Base-by-base conservation (phyloP, 1,139 yeast species). In the Geotrichum armillariae region DNA sequence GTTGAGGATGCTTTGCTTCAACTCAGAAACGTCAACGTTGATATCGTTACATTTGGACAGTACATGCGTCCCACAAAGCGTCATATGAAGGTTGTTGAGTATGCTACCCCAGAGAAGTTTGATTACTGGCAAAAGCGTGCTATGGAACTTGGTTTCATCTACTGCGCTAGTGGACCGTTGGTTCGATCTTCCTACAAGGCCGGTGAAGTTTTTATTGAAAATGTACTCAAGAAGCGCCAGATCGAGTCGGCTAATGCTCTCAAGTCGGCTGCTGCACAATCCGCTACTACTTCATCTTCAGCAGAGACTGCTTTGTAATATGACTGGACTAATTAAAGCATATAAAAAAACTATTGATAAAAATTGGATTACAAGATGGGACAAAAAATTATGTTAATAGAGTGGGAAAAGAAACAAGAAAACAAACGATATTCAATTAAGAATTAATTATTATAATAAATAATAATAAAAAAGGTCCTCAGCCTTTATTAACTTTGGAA, bases 31-130 rank as follows among this genome's bases (percentile, higher is more conserved):
- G 79, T 85, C 47, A 73, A 77, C 7, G 94, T 96, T 66, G 99
- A 94, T 63, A 96, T 94, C 49, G 96, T 94, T 21, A 94, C 99
- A 0, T 93, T 94, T 70, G 99, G 99, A 37, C 99, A 94, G 71
- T 94, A 94, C 69, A 94, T 94, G 99, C 80, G 98, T 65, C 99
- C 99, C 40, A 94, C 99, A 1, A 93, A 88, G 72, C 82, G 98
- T 64, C 99, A 94, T 67, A 89, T 94, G 95, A 91, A 91, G 73
- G 99, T 94, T 37, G 97, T 89, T 18, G 97, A 93, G 58, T 94
- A 94, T 63, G 80, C 93, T 20, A 84, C 82, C n/a, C 99, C 99
- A 0, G 97, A 87, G 59, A 90, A 88, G 66, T 94, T 94, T 66
- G 96, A 90, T 55, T 77, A 85, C 67, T 94, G 99, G 99, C 88